phyloP scores from a whole-genome alignment of 257 asterid species.

The Solanum peruvianum region DNA sequence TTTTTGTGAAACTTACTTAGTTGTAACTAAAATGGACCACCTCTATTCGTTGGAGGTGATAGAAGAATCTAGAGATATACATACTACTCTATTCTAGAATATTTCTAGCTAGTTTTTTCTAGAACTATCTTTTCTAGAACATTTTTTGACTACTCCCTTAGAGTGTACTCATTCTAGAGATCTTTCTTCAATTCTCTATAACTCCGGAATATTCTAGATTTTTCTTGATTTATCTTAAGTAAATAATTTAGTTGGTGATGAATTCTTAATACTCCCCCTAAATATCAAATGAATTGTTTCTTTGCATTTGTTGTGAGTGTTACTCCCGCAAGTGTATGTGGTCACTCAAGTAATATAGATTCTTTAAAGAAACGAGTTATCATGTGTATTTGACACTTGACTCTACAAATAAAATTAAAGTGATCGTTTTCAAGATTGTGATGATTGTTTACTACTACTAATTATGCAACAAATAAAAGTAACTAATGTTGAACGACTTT shows the following conservation, averaged over 20 bases:
- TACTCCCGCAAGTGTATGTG: no score
- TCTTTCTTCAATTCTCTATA: background rate
- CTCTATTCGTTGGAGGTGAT: background rate
- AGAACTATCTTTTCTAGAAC: background rate
- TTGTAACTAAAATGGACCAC: background rate
- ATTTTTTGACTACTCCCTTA: background rate
- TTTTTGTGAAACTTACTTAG: background rate
- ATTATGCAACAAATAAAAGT: no score
- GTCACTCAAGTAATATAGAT: no score
- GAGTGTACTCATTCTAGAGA: background rate
- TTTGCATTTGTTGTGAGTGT: background rate
- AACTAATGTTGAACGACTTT: no score
- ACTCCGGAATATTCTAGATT: background rate
- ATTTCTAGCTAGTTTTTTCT: background rate
- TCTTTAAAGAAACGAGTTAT: no score
- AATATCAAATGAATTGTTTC: background rate
- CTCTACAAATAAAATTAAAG: no score
- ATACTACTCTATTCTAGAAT: background rate
- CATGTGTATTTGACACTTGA: no score
- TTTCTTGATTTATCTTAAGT: background rate
- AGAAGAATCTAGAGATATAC: background rate
- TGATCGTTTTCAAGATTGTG: no score
- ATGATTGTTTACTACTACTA: no score
- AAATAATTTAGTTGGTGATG: background rate
- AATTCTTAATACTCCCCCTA: background rate